Base-by-base conservation (phyloP, 352 stramenopile species). In the Phytophthora sansomeana region DNA sequence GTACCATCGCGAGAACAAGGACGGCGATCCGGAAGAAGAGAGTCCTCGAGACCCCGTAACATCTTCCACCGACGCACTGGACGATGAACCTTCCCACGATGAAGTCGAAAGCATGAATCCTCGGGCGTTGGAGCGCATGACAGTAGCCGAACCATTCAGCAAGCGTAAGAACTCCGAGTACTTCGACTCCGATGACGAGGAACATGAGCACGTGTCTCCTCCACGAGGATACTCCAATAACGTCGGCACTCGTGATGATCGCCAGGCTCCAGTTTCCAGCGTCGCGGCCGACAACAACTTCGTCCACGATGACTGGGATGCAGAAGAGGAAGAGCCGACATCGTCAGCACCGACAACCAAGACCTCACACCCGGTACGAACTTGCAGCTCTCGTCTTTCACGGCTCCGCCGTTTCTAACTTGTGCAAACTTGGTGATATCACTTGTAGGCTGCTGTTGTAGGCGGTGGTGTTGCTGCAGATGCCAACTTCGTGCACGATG, bases 291-390 rank as follows among this genome's bases (percentile, higher is more conserved):
- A 92, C 61, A 92, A 93, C 67, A 93, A 93, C 56, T 93, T 93
- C 63, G 81, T 78, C 9, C 78, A 91, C 26, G 85, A 93, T 9
- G 81, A 93, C 41, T 93, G 85, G 85, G 85, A 93, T 57, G 75
- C 67, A 2, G 74, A 90, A 35, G 81, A 90, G 21, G 63, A 73
- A 3, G 26, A 56, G 35, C 21, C 55, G 7, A n/a, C 35, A 50
- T 36, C 24, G 9, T 39, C 32, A 17, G 51, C n/a, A 32, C 44
- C 51, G 13, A 41, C 33, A 16, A 26, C 32, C 28, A 68, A 74
- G 24, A 72, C 51, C 48, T 61, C 74, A 8, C 49, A 75, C 55
- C 76, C 77, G 71, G 80, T 89, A 73, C 19, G 70, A 9, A 36
- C 30, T 44, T 5, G 13, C 24, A n/a, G 11, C n/a, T 30, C 33